Evolutionary conservation across 2,329 filamentous ascomycete species (phyloP).

Genomic region (Metarhizium guizhouense): DNA sequence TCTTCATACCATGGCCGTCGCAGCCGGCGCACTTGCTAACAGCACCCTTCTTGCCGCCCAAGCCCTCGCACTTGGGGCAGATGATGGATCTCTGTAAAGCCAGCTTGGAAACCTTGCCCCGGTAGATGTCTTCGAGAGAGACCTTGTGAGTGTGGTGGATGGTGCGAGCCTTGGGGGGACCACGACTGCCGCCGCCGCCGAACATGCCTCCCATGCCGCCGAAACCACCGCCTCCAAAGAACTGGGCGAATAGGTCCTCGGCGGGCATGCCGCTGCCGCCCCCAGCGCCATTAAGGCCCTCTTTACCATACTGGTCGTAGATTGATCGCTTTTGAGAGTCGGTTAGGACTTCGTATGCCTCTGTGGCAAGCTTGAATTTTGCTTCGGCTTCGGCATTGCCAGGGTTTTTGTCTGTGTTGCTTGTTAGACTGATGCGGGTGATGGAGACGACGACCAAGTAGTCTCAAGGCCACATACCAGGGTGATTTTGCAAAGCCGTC

Average conservation of each 20-base stretch:
- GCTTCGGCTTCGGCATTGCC: constrained; percentile 89
- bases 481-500: constrained; percentile 74
- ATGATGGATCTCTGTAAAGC: constrained; percentile 96
- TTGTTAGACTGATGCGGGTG: not conserved
- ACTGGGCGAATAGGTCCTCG: constrained; percentile 93
- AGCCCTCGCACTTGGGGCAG: constrained; percentile 87
- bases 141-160: constrained; percentile 99
- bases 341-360: constrained; percentile 91
- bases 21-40: constrained; percentile 88
- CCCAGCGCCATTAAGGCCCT: constrained; percentile 80
- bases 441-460: constrained; percentile 9
- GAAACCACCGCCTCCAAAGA: constrained; percentile 74
- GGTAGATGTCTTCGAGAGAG: constrained; percentile 94
- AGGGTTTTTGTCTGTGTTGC: constrained; percentile 76
- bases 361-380: constrained; percentile 96
- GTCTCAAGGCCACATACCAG: constrained; percentile 48
- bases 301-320: constrained; percentile 97
- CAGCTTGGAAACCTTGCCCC: constrained; percentile 94
- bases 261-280: constrained; percentile 80
- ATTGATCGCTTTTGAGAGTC: constrained; percentile 84
- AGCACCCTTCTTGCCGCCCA: constrained; percentile 95
- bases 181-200: constrained; percentile 67
- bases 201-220: constrained; percentile 64
- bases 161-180: constrained; percentile 81
- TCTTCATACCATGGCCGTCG: constrained; percentile 96